Evolutionary conservation across 2,329 filamentous ascomycete species (phyloP), one percentile per base, ranked within the genome.

Genomic region (Emericellopsis atlantica): DNA sequence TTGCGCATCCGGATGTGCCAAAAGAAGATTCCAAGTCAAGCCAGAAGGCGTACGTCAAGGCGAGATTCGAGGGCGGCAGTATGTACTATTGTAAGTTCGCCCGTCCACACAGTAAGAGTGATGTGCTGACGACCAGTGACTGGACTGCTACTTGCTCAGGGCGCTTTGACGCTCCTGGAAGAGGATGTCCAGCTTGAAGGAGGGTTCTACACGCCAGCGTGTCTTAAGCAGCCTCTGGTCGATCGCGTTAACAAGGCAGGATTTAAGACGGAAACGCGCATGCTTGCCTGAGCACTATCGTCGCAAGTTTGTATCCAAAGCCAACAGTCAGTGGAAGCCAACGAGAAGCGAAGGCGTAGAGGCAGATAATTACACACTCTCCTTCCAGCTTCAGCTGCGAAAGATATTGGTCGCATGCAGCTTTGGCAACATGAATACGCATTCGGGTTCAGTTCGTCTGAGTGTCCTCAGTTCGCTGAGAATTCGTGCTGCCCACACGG

Each of bases 141-240:
- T 4, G 84, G 71, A 1, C 52, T 79, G 15, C 66, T 81, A 23
- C 53, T 84, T 12, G 70, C 72, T 2, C 70, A 86, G 50, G 82
- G 72, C 11, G 83, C 81, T 4, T 61, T 73, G 32, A 76, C 77
- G 0, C 63, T 89, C 26, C 61, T 87, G 14, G 67, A 81, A 43
- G 79, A 82, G 6, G 36, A 44, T 31, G 39, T 38, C 32, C 69
- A 78, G 12, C 60, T 75, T 11, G 57, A 68, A 31, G 83, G 83
- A 15, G 84, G 83, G 3, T 62, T 86, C 21, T 74, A 84, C 46
- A 89, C 84, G 2, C 78, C 84, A 1, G 80, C 83, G 1, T 82
- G 74, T 41, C 61, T 89, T 3, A 84, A 84, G 1, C 76, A 81
- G 48, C 62, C 67, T 9, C 82, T 76, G 51, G 64, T 87, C 44